These are phyloP conservation scores for Talaromyces sp. DNA, from an alignment of 2,329 filamentous ascomycete species.

Conservation along the genomic window DNA sequence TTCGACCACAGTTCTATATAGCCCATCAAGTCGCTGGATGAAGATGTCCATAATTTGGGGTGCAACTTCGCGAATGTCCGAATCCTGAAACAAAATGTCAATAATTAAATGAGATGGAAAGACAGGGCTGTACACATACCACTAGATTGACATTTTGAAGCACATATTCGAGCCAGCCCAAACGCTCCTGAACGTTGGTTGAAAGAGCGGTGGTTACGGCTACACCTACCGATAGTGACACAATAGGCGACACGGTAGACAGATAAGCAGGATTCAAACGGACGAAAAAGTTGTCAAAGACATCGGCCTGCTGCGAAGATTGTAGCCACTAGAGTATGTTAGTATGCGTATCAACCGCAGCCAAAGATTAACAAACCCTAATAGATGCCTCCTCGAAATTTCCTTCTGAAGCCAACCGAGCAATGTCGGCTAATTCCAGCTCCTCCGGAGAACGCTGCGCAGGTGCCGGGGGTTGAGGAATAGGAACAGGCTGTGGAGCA, in stretches of 20 bases:
- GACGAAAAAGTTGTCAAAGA: constrained; percentile 62
- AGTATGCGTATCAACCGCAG: constrained; percentile 18
- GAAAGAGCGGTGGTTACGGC: constrained; percentile 58
- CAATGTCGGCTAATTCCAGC: constrained; percentile 42
- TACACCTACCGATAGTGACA: constrained; percentile 59
- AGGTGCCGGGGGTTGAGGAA: constrained; percentile 14
- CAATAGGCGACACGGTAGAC: constrained; percentile 53
- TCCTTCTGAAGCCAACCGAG: constrained; percentile 37
- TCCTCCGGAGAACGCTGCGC: constrained; percentile 34
- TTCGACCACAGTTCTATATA: constrained; percentile 57
- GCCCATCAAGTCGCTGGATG: constrained; percentile 53
- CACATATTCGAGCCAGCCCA: constrained; percentile 58
- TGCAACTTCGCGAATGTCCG: constrained; percentile 55
- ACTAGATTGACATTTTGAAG: constrained; percentile 52
- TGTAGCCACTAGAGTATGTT: constrained; percentile 54
- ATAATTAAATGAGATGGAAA: neutral
- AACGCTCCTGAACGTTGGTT: constrained; percentile 52
- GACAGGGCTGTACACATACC: constrained; percentile 37
- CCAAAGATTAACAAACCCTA: constrained; percentile 32
- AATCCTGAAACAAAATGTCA: constrained; percentile 37
- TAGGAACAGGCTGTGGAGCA: constrained; percentile 24
- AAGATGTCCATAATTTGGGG: constrained; percentile 60
- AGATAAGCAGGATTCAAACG: constrained; percentile 57
- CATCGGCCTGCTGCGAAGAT: constrained; percentile 54
- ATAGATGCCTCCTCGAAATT: constrained; percentile 46